These are phyloP conservation scores for Suillus weaverae DNA, from an alignment of 768 basidiomycete genomes.

Conservation along the genomic window DNA sequence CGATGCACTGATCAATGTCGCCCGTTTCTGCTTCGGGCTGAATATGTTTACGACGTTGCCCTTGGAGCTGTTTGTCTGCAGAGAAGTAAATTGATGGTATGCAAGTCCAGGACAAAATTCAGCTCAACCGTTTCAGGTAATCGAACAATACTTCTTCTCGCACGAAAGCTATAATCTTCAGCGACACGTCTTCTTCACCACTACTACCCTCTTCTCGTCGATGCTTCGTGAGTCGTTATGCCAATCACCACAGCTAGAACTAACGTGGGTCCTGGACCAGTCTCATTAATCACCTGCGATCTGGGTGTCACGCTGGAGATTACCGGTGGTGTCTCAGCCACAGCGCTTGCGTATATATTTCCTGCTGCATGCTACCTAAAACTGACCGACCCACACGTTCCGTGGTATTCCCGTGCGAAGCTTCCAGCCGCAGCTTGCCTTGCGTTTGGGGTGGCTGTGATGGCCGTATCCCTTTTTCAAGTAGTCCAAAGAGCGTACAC, in stretches of 20 bases:
- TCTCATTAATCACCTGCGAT: conserved; percentile 91
- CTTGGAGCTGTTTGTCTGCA: conserved; percentile 93
- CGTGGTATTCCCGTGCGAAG: conserved; percentile 71
- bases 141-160: conserved; percentile 95
- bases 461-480: conserved; percentile 74
- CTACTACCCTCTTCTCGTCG: conserved; percentile 73
- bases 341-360: conserved; percentile 91
- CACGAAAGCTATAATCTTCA: conserved; percentile 79
- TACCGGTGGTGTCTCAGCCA: conserved; percentile 94
- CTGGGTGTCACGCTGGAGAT: conserved; percentile 98
- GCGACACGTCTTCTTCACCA: conserved; percentile 90
- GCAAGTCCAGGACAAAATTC: background rate
- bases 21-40: conserved; percentile 89
- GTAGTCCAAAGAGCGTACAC: conserved; percentile 81
- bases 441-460: conserved; percentile 71
- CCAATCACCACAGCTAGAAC: background rate
- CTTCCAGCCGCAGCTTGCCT: conserved; percentile 75
- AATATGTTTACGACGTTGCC: conserved; percentile 99
- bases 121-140: conserved; percentile 52
- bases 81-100: conserved; percentile 61
- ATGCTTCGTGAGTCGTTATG: conserved; percentile 64
- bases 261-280: conserved; percentile 40
- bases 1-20: conserved; percentile 92
- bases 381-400: conserved; percentile 53
- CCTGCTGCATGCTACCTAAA: conserved; percentile 86